A percentile compares a stretch with the other conserved stretches of the same genome.
Evolutionary conservation across 2,329 filamentous ascomycete species (phyloP).

Genomic region (Neospermospora avenae): DNA sequence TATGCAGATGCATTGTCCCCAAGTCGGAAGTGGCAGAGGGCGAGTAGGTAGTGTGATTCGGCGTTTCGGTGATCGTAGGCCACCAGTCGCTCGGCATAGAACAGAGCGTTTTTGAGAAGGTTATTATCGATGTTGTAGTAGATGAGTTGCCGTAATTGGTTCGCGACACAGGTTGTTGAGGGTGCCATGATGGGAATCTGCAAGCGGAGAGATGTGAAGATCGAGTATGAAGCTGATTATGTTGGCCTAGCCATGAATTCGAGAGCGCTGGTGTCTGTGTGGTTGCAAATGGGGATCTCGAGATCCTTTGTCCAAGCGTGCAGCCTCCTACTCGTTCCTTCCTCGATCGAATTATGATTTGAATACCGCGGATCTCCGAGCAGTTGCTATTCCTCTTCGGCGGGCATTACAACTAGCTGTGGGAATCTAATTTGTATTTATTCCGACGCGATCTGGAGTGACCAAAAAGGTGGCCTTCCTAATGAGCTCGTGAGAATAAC

Average conservation of each 20-base stretch:
- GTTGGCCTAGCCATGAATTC: constrained; percentile 32
- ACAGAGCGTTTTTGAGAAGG: constrained; percentile 84
- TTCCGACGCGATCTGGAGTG: constrained; percentile 13
- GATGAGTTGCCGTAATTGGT: constrained; percentile 53
- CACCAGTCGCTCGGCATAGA: constrained; percentile 82
- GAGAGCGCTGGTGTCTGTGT: constrained; percentile 12
- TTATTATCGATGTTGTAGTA: constrained; percentile 83
- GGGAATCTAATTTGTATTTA: not conserved
- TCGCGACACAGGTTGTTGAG: constrained; percentile 30
- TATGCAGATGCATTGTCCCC: constrained; percentile 83
- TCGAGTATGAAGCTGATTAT: constrained; percentile 22
- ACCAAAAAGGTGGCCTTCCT: not conserved
- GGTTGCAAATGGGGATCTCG: constrained; percentile 12
- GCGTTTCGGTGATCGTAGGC: constrained; percentile 78
- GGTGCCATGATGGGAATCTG: constrained; percentile 31
- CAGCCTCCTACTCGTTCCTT: constrained; percentile 11
- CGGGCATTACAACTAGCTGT: constrained; percentile 25
- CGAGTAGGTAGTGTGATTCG: constrained; percentile 79
- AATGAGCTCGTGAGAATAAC: constrained; percentile 18
- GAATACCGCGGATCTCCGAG: constrained; percentile 12
- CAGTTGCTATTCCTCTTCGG: constrained; percentile 20
- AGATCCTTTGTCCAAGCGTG: constrained; percentile 15
- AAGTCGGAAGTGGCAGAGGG: constrained; percentile 79
- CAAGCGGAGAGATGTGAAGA: constrained; percentile 15
- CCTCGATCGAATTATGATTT: not conserved